Base-by-base conservation (phyloP, 805 yeast species). In the Candida chilensis region DNA sequence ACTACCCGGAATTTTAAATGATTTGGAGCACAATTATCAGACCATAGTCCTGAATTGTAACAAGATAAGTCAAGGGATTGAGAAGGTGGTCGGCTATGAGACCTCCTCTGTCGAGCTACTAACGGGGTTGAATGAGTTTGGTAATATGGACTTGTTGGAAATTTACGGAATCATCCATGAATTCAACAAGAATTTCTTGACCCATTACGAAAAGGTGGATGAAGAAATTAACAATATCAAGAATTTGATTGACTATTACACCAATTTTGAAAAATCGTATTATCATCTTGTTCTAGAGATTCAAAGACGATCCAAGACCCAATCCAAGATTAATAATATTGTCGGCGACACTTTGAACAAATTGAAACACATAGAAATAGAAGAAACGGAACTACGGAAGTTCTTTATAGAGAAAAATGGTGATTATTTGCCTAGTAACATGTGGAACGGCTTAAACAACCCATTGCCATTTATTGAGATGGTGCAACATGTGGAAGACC, bases 1-100 rank as follows among this genome's bases (percentile, higher is more conserved):
- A 36, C 59, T 82, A 4, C 70, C 74, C 1, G 66, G 61, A 2
- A 84, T 82, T 0, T 45, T 76, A 12, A 53, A 48, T 8, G 68
- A 67, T n/a, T 44, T 78, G 24, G 50, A 52, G 8, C 65, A 58
- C 22, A 59, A 60, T 19, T 47, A 48, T n/a, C n/a, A n/a, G n/a
- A n/a, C n/a, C n/a, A n/a, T n/a, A n/a, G n/a, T n/a, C n/a, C n/a
- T n/a, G 13, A 22, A 22, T 22, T n/a, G 25, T n/a, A 22, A 22
- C 12, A 7, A n/a, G 12, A 22, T 22, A 6, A n/a, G 13, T 22
- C 14, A 22, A n/a, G 11, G 13, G 11, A 6, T 7, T 5, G 6
- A 12, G 12, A 22, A 22, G 13, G 11, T 15, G 6, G 13, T 5
- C 11, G 25, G 12, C 7, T 7, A n/a, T 22, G 25, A 22, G 13